Conservation (phyloP, 2,329 filamentous ascomycete genomes). For the Xylaria sp. region DNA sequence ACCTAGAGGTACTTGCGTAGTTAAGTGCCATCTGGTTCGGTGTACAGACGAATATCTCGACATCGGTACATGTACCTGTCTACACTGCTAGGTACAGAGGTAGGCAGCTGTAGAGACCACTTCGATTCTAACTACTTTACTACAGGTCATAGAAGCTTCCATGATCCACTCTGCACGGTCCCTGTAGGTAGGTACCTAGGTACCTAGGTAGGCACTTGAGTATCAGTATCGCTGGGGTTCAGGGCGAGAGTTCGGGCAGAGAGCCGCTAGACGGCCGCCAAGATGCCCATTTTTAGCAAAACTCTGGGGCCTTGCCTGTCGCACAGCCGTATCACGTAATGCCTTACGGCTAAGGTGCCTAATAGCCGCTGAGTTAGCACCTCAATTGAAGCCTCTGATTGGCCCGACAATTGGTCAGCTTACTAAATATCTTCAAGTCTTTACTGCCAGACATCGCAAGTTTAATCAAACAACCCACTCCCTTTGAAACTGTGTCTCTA, state of each 20-base stretch:
- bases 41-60: too few relatives aligned
- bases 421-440: constrained; percentile 12
- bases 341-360: not conserved
- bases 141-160: not conserved
- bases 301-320: constrained; percentile 5
- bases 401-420: constrained; percentile 15
- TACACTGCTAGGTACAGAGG: not conserved
- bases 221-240: not conserved
- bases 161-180: constrained; percentile 10
- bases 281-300: constrained; percentile 27
- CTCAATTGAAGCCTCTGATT: constrained; percentile 6
- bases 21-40: too few relatives aligned
- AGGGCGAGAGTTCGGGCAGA: constrained; percentile 3
- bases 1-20: too few relatives aligned
- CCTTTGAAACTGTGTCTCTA: not conserved
- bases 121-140: not conserved
- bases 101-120: not conserved
- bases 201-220: too few relatives aligned
- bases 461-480: too few relatives aligned
- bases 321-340: not conserved
- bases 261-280: constrained; percentile 19
- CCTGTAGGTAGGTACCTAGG: not conserved
- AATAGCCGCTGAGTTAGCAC: not conserved
- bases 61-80: too few relatives aligned
- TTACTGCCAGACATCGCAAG: too few relatives aligned